Conservation (phyloP, 202 grass and related monocot genomes). For the Panicum hallii region DNA sequence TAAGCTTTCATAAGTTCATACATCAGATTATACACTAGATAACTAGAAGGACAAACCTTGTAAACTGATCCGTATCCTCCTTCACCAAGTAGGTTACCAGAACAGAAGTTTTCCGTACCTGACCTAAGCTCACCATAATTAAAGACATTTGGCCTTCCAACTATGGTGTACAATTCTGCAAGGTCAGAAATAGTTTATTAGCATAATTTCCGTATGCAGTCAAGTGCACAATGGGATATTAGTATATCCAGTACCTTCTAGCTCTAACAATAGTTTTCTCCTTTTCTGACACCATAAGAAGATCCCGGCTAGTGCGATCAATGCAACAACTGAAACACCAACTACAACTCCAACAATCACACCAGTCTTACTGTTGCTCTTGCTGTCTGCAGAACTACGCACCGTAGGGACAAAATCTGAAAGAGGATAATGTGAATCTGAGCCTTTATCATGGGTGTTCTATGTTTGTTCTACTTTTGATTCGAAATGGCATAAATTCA, state of each 20-base stretch:
- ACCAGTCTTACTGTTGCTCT: slow-evolving; percentile 51
- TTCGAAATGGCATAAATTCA: not conserved
- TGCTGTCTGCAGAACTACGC: slow-evolving; percentile 42
- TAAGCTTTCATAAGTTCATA: slow-evolving; percentile 4
- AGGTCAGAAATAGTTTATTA: slow-evolving; percentile 16
- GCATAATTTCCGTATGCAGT: slow-evolving; percentile 4
- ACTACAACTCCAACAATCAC: slow-evolving; percentile 63
- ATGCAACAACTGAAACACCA: slow-evolving; percentile 47
- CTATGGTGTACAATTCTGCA: slow-evolving; percentile 65
- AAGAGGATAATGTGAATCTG: slow-evolving; percentile 25
- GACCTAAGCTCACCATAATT: slow-evolving; percentile 69
- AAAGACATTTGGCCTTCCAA: slow-evolving; percentile 71
- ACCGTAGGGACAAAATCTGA: slow-evolving; percentile 82
- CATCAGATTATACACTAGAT: not conserved
- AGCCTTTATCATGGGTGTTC: not conserved
- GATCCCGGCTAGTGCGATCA: slow-evolving; percentile 49
- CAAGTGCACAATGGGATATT: not conserved
- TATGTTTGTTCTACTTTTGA: slow-evolving; percentile 20
- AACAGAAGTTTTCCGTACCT: slow-evolving; percentile 70
- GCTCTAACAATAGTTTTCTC: slow-evolving; percentile 62
- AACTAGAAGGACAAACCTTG: slow-evolving; percentile 58
- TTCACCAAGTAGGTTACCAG: slow-evolving; percentile 76
- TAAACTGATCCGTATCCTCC: slow-evolving; percentile 87
- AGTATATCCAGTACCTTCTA: slow-evolving; percentile 58
- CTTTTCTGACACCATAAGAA: slow-evolving; percentile 66